Evolutionary conservation across 805 yeast genomes (phyloP).

Genomic region (Metschnikowia borealis): DNA sequence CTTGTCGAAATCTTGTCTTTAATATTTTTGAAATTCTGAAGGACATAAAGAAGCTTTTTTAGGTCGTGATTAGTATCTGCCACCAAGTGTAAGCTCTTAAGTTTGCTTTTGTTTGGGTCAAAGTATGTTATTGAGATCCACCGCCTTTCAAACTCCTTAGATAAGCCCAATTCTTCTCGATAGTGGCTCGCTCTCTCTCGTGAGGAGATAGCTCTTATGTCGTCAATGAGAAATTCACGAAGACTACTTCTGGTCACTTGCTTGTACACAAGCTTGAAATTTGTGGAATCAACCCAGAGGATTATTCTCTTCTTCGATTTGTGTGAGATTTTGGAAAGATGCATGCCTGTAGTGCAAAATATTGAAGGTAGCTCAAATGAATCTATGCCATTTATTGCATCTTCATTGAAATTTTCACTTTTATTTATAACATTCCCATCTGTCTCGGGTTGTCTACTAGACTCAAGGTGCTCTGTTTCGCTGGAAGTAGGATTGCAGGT

Average conservation of each 20-base stretch:
- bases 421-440: neutral
- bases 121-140: conserved; percentile 84
- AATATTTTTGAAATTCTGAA: conserved; percentile 60
- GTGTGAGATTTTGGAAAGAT: conserved; percentile 65
- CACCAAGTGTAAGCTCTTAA: conserved; percentile 76
- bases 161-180: conserved; percentile 76
- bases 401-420: neutral
- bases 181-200: conserved; percentile 78
- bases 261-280: conserved; percentile 53
- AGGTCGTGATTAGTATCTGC: conserved; percentile 62
- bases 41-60: conserved; percentile 49
- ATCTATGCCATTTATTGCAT: conserved; percentile 11
- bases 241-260: conserved; percentile 15
- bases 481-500: neutral
- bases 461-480: neutral
- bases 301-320: conserved; percentile 59
- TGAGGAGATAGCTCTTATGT: conserved; percentile 56
- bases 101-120: conserved; percentile 53
- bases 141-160: conserved; percentile 55
- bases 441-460: neutral
- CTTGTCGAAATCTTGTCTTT: conserved; percentile 55
- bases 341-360: conserved; percentile 53
- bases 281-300: conserved; percentile 52
- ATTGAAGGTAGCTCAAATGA: conserved; percentile 27
- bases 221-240: conserved; percentile 48